Evolutionary conservation across 345 rosid genomes (phyloP), one percentile per base, ranked within the genome.

Genomic region (Euphorbia peplus): DNA sequence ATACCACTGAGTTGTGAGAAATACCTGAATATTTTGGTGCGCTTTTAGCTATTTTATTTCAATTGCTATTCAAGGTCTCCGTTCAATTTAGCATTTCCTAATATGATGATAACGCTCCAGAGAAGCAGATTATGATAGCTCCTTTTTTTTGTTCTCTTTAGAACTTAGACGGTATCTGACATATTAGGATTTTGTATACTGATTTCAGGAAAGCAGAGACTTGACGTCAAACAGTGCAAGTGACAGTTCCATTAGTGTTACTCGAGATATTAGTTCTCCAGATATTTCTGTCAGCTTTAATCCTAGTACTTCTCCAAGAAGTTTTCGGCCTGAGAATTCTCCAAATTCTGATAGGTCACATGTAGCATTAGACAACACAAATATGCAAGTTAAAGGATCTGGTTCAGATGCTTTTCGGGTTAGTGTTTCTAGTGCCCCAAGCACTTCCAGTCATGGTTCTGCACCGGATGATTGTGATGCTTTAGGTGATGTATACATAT

Each of bases 391-490:
- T 69, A 90, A 86, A 78, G 92, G 90, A 66, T 76, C 95, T 62
- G 84, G 82, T 76, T 88, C 99, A 75, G 99, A 95, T 64, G 88
- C 83, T 79, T 83, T 91, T 78, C 91, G 99, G 65, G 96, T 87
- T 81, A 95, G 99, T 83, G 95, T 95, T 72, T 95, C 99, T 58
- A 91, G 99, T 69, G 90, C 79, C 25, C 99, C 90, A 67, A 95
- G 97, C 84, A 88, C 92, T 55, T 91, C 96, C 52, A 95, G 97
- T 78, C 99, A 95, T 70, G 96, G 97, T 64, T 95, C 97, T 75
- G 96, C 87, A 76, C 93, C 96, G 14, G 97, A 91, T 75, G 93
- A 95, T 79, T 88, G 87, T 69, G 99, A 91, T 84, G 99, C 99
- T 55, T 70, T 90, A 76, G 98, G 98, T 55, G 99, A 95, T 79